phyloP scores from a whole-genome alignment of 2,329 filamentous ascomycete species.

The Neofusicoccum cordaticola region DNA sequence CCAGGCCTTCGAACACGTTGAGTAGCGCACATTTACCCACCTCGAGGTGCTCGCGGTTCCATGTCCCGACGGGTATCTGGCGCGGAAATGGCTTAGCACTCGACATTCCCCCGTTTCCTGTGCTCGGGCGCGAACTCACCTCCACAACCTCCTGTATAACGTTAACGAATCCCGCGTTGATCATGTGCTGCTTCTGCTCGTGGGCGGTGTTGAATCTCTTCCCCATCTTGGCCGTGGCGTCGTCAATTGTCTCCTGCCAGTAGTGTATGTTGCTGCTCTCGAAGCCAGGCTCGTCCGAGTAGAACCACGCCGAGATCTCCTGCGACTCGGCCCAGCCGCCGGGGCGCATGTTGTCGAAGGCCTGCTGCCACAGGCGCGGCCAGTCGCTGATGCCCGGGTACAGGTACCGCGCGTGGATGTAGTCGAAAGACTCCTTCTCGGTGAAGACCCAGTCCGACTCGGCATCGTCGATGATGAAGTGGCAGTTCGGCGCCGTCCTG shows the following conservation, averaged over 20 bases:
- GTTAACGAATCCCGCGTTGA: conserved; percentile 32
- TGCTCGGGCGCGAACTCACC: conserved; percentile 18
- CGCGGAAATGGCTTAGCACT: background rate
- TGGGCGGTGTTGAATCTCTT: conserved; percentile 18
- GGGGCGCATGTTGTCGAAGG: conserved; percentile 6
- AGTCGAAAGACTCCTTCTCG: conserved; percentile 34
- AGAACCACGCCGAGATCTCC: conserved; percentile 11
- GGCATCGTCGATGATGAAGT: conserved; percentile 49
- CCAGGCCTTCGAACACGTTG: conserved; percentile 25
- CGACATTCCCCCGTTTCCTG: no score
- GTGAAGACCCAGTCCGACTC: conserved; percentile 40
- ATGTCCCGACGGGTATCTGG: conserved; percentile 8
- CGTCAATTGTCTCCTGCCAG: background rate
- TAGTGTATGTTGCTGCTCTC: background rate
- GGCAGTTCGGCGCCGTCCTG: conserved; percentile 47
- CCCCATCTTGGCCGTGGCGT: conserved; percentile 14
- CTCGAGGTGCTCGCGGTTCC: background rate
- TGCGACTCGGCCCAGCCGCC: conserved; percentile 15
- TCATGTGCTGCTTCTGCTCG: conserved; percentile 21
- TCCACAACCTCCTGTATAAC: conserved; percentile 35
- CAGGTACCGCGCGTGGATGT: conserved; percentile 36
- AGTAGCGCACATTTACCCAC: conserved; percentile 2
- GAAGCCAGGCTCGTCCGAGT: conserved; percentile 8
- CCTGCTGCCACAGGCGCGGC: conserved; percentile 6
- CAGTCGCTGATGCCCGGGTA: conserved; percentile 7